These are phyloP conservation scores for Clausena lansium DNA, from an alignment of 345 rosid species.

Conservation along the genomic window DNA sequence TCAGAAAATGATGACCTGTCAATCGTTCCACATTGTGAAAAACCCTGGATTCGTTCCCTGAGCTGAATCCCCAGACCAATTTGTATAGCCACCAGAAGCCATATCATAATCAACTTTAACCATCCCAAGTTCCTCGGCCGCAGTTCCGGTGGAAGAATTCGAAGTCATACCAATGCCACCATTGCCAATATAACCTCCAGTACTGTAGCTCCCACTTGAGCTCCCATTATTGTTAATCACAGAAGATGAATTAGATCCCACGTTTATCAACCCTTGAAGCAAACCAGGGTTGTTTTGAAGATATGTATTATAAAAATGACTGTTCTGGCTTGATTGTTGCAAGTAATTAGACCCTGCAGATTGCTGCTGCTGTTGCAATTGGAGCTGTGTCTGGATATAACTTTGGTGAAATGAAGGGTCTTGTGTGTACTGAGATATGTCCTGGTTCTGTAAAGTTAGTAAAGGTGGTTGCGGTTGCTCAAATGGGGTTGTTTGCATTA, in stretches of 20 bases:
- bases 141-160: slow-evolving; percentile 40
- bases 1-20: neutral
- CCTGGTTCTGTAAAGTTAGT: slow-evolving; percentile 69
- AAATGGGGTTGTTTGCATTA: slow-evolving; percentile 51
- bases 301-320: slow-evolving; percentile 67
- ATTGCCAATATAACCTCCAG: slow-evolving; percentile 54
- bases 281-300: slow-evolving; percentile 65
- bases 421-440: slow-evolving; percentile 58
- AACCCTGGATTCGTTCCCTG: slow-evolving; percentile 72
- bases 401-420: slow-evolving; percentile 58
- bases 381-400: slow-evolving; percentile 79
- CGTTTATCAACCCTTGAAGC: slow-evolving; percentile 65
- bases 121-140: slow-evolving; percentile 49
- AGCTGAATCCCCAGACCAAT: slow-evolving; percentile 69
- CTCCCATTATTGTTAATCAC: slow-evolving; percentile 39
- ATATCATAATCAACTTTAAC: slow-evolving; percentile 92
- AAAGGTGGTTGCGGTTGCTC: slow-evolving; percentile 61
- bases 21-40: slow-evolving; percentile 93
- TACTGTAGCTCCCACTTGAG: slow-evolving; percentile 42
- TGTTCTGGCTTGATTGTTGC: slow-evolving; percentile 45
- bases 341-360: slow-evolving; percentile 35
- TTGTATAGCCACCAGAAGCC: slow-evolving; percentile 63
- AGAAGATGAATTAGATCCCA: slow-evolving; percentile 37
- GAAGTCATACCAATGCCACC: slow-evolving; percentile 57
- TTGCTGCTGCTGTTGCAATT: slow-evolving; percentile 54